These are phyloP conservation scores for Aspergillus awamori DNA, from an alignment of 2,329 filamentous ascomycete species.

Conservation along the genomic window DNA sequence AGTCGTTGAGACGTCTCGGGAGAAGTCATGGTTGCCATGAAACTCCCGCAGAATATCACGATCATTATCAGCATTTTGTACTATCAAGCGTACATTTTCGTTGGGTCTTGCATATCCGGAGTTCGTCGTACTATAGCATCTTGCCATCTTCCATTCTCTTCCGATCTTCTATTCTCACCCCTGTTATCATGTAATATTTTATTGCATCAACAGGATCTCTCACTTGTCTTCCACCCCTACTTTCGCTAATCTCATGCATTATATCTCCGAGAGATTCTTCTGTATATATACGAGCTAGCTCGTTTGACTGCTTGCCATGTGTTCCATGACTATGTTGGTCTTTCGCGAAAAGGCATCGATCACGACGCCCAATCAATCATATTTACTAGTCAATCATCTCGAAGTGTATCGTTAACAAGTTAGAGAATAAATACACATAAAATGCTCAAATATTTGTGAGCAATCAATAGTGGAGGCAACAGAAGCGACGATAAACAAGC, in stretches of 20 bases:
- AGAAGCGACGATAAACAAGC: neutral
- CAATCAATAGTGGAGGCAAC: neutral
- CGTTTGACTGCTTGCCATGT: neutral
- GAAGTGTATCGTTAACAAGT: too few species aligned
- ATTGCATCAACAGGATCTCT: neutral
- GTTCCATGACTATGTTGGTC: neutral
- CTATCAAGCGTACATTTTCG: slow-evolving; percentile 10
- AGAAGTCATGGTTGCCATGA: slow-evolving; percentile 13
- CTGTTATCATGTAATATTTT: slow-evolving; percentile 1
- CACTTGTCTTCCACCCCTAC: neutral
- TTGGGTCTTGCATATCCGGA: slow-evolving; percentile 14
- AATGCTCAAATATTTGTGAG: neutral
- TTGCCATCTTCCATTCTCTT: neutral
- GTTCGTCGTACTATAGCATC: slow-evolving; percentile 10
- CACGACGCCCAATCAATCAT: neutral
- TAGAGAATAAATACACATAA: too few species aligned
- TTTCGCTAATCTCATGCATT: neutral
- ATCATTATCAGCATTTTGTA: slow-evolving; percentile 12
- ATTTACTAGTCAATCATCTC: neutral
- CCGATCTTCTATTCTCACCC: neutral
- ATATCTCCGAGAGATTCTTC: neutral
- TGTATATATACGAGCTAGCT: neutral
- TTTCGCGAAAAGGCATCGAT: neutral
- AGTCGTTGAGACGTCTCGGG: slow-evolving; percentile 6
- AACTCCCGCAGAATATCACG: slow-evolving; percentile 12